These are phyloP conservation scores for Aurantiochytrium sp. DNA, from an alignment of 108 stramenopile genomes.

Conservation along the genomic window DNA sequence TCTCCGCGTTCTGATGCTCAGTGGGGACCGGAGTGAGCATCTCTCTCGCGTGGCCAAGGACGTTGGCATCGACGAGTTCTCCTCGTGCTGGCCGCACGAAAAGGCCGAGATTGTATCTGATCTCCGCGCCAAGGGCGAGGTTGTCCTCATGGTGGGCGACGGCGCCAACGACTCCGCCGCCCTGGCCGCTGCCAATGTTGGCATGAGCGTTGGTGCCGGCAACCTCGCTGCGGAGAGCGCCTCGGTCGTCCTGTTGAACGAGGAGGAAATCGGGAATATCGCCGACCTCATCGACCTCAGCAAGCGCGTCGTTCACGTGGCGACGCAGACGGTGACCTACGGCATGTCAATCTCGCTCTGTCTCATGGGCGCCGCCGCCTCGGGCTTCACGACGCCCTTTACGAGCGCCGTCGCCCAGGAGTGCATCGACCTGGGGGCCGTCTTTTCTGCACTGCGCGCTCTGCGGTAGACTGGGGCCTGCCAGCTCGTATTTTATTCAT, in stretches of 20 bases:
- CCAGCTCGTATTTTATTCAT: no score
- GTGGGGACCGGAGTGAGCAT: constrained; percentile 10
- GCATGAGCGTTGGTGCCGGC: not conserved
- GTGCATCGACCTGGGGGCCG: not conserved
- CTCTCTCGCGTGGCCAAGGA: not conserved
- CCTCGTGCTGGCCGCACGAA: constrained; percentile 26
- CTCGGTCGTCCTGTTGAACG: not conserved
- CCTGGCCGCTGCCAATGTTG: not conserved
- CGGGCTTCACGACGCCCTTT: not conserved
- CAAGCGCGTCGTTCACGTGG: not conserved
- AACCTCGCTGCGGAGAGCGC: constrained; percentile 22
- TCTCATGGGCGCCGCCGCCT: not conserved
- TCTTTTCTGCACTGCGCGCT: constrained; percentile 13
- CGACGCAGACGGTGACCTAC: not conserved
- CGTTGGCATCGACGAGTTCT: not conserved
- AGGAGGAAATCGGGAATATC: not conserved
- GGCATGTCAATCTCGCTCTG: constrained; percentile 2
- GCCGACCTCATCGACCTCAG: not conserved
- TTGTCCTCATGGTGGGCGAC: constrained; percentile 12
- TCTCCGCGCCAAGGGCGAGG: not conserved
- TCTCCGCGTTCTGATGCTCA: not conserved
- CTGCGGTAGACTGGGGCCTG: not conserved
- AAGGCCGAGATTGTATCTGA: not conserved
- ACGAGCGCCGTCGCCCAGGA: not conserved
- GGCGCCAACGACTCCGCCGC: constrained; percentile 15